Evolutionary conservation across 352 stramenopile species (phyloP).

Genomic region (Globisporangium solare): DNA sequence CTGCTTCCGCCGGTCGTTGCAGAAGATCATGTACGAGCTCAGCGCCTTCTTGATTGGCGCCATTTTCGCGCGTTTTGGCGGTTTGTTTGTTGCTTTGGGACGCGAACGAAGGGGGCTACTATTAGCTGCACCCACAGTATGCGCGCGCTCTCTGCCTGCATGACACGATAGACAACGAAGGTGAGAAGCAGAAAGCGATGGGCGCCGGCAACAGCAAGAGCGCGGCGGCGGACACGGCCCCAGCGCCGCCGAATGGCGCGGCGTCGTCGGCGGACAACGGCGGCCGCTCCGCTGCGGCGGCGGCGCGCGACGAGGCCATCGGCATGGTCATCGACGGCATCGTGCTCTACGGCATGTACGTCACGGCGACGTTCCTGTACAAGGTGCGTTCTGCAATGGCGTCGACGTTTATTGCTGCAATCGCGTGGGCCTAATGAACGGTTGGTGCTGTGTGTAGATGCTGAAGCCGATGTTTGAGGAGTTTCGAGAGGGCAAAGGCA

Average conservation of each 20-base stretch:
- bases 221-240: constrained; percentile 13
- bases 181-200: constrained; percentile 28
- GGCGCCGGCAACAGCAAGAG: constrained; percentile 57
- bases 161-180: neutral
- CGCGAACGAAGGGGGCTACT: constrained; percentile 1
- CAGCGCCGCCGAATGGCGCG: constrained; percentile 4
- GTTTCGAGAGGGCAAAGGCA: constrained; percentile 52
- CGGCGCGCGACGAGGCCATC: constrained; percentile 47
- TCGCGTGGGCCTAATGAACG: neutral
- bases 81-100: constrained; percentile 2
- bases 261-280: no score
- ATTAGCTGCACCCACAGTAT: constrained; percentile 1
- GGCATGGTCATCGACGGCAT: constrained; percentile 73
- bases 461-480: constrained; percentile 85
- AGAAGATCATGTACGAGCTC: constrained; percentile 85
- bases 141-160: no score
- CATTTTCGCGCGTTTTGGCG: constrained; percentile 21
- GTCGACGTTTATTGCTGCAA: neutral
- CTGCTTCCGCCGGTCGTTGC: constrained; percentile 67
- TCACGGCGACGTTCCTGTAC: constrained; percentile 80
- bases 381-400: constrained; percentile 32
- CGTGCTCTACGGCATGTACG: constrained; percentile 81
- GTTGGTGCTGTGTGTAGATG: constrained; percentile 24
- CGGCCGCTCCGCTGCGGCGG: constrained; percentile 21
- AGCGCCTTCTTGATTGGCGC: constrained; percentile 76